Evolutionary conservation across 352 stramenopile genomes (phyloP), one percentile per base, ranked within the genome.

Genomic region (Phytophthora niederhauseri): DNA sequence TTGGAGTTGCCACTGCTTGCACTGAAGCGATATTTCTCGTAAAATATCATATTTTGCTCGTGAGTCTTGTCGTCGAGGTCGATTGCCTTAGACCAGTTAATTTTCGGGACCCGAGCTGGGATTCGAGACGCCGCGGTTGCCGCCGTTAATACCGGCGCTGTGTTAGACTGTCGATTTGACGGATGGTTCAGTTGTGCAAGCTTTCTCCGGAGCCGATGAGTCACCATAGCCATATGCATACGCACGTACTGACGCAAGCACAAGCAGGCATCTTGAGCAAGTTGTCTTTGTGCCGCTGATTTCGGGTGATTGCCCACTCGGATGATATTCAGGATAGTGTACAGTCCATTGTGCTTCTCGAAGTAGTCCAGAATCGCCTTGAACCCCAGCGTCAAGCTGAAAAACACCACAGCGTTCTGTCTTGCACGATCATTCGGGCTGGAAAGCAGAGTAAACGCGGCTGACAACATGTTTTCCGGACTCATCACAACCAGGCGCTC

Each of bases 1-100:
- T 66, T 77, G 2, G 63, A 75, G 36, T 80, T 83, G 9, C 76
- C 66, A 19, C 63, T 76, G 30, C 61, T 75, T 12, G 89, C 82
- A 61, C 84, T 94, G 64, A 90, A 93, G 19, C 87, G 85, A 57
- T 93, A 92, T 30, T 93, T 92, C 34, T 94, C 88, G 52, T 89
- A 96, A 59, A 96, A 93, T 3, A 91, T 72, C 51, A 96, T 67
- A 17, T 96, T 94, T 50, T 90, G 78, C 41, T 96, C 85, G 66
- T 94, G 86, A 0, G 82, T 80, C 60, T 96, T 96, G 73, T 96
- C 88, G 51, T 96, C 88, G 28, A 96, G 82, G 52, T 96, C 88
- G 4, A 94, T 78, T 0, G 88, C 77, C 63, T 96, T 94, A 5
- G 80, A 90, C 63, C 72, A 81, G n/a, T 79, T 83, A 2, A 93